Base-by-base conservation (phyloP, 306 rosid genomes). In the Prinsepia uniflora region DNA sequence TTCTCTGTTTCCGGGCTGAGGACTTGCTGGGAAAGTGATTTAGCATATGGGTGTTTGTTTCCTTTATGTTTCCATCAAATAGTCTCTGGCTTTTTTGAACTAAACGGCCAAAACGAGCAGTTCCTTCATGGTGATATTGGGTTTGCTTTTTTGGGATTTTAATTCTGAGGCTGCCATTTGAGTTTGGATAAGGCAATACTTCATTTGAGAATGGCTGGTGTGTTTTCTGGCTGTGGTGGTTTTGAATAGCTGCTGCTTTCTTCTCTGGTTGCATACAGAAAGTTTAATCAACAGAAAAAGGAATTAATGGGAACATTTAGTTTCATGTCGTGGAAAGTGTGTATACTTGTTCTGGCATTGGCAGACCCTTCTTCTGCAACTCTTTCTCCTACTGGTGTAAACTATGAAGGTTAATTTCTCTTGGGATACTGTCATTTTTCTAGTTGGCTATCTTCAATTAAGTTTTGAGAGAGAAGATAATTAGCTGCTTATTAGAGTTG, bases 301-400 rank as follows among this genome's bases (percentile, higher is more conserved):
- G 39, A 39, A 68, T 75, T 66, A 65, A 88, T 94, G 97, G 89
- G 76, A 67, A 46, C 59, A 47, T 19, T 43, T 65, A 10, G 75
- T 79, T 54, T 63, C 49, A 61, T 83, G 56, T 75, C 80, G 64
- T 90, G 84, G 86, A 76, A 74, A 74, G 72, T 81, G 80, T 74
- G 83, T 84, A 66, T 85, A 20, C 64, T 87, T 46, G 81, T 86
- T 87, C 83, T 85, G 74, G 76, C 85, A 64, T 65, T 83, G 72
- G 47, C 82, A 63, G 82, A 82, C 56, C 55, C 83, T 81, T 80
- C 92, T 82, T 87, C 84, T 76, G 97, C 96, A 68, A 83, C 91
- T 49, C 89, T 95, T 68, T 95, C 99, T 75, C 99, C 99, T 73
- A 79, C 96, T 78, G 99, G 99, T 74, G 85, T 95, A 49, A 95